A percentile compares a stretch with the other conserved stretches of the same genome.
These are phyloP conservation scores for Ophiostoma ulmi DNA, from an alignment of 2,329 filamentous ascomycete species.

Conservation along the genomic window DNA sequence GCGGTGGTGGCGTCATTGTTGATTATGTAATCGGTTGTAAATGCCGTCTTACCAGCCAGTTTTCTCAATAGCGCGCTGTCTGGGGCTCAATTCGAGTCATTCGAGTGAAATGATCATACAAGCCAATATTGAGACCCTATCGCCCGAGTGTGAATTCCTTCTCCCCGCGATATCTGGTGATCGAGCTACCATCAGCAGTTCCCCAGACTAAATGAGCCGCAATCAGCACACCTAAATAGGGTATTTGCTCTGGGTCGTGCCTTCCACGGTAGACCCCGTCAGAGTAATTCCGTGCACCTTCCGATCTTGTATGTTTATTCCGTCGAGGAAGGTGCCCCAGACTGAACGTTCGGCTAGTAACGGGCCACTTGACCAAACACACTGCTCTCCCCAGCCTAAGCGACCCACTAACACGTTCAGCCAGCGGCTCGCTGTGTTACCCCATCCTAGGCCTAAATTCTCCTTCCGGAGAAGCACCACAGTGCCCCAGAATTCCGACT, in stretches of 20 bases:
- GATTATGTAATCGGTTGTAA: background rate
- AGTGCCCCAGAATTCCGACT: conserved; percentile 16
- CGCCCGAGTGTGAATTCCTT: background rate
- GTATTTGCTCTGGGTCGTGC: background rate
- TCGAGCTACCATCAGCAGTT: background rate
- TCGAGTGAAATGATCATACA: background rate
- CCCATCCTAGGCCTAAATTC: background rate
- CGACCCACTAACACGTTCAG: background rate
- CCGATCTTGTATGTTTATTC: background rate
- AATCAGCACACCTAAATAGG: background rate
- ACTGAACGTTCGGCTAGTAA: background rate
- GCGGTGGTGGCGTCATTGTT: conserved; percentile 1
- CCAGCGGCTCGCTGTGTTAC: conserved; percentile 10
- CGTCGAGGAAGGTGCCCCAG: background rate
- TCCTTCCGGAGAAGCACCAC: background rate
- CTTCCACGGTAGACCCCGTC: background rate
- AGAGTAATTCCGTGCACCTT: background rate
- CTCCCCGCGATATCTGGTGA: background rate
- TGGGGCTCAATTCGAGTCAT: background rate
- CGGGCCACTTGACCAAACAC: background rate
- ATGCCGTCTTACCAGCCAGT: background rate
- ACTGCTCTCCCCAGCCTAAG: background rate
- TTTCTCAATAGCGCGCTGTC: background rate
- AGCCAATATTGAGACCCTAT: background rate
- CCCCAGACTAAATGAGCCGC: background rate